Evolutionary conservation across 2,329 filamentous ascomycete genomes (phyloP), one percentile per base, ranked within the genome.

Genomic region (Lecanicillium sp.): DNA sequence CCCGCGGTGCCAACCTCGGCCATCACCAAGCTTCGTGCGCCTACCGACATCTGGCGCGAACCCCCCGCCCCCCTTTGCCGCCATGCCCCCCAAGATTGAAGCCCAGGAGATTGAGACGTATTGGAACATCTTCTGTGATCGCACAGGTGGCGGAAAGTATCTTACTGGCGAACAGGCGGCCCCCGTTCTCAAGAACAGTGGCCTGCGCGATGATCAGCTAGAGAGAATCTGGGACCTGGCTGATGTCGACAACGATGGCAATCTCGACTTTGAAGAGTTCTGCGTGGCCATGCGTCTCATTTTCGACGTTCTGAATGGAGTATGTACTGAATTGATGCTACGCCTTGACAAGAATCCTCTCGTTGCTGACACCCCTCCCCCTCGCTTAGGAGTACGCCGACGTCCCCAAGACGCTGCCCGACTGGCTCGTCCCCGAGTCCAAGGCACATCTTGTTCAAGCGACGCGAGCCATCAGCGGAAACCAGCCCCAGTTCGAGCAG

Each of bases 201-300:
- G 78, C 11, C 66, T 82, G 53, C 74, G 75, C 48, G 78, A 82
- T 60, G 76, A 78, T 61, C 91, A 98, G 71, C 83, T 98, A n/a
- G 93, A 97, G 71, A 81, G 84, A 59, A 88, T 98, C 54, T 98
- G 93, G 93, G 93, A 98, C 62, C 77, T 98, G 54, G 89, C 93
- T 50, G 93, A 98, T 65, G 89, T 98, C 52, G 93, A 98, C 69
- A 90, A 90, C 59, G 93, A 98, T 72, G 93, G 93, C 54, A 94
- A 94, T 68, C 76, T 98, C 47, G 93, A 98, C 70, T 98, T 98
- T 72, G 93, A 98, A 71, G 93, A 98, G 75, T 98, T 98, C 67
- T 98, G 93, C 67, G 93, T 98, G 50, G 93, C 90, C 32, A 98
- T 98, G 93, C 82, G 93, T 62, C 74, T 98, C 61, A 96, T 97